These are phyloP conservation scores for Penicillium simplicissimum DNA, from an alignment of 495 filamentous ascomycete genomes.

Conservation along the genomic window DNA sequence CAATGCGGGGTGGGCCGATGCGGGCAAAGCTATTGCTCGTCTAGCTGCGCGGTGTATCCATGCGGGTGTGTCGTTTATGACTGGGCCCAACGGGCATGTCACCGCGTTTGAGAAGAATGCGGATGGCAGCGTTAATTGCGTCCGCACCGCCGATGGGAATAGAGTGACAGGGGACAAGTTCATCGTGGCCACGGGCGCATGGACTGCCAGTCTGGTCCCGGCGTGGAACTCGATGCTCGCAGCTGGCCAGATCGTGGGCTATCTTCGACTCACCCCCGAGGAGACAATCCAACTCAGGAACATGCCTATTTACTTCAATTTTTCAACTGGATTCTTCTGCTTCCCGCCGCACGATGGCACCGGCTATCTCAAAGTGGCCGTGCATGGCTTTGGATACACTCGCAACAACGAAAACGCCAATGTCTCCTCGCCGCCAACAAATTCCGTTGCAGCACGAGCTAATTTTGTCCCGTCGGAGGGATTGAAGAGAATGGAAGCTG, in stretches of 20 bases:
- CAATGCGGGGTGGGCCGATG: slow-evolving; percentile 74
- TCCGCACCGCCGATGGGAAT: slow-evolving; percentile 39
- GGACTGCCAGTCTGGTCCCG: slow-evolving; percentile 71
- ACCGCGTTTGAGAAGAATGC: slow-evolving; percentile 38
- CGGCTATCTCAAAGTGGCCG: slow-evolving; percentile 65
- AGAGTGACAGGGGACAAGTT: slow-evolving; percentile 63
- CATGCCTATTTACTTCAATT: slow-evolving; percentile 73
- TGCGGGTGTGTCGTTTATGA: slow-evolving; percentile 35
- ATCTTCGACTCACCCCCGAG: slow-evolving; percentile 62
- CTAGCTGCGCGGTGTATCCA: slow-evolving; percentile 42
- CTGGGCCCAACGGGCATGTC: slow-evolving; percentile 32
- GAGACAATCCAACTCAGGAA: slow-evolving; percentile 59
- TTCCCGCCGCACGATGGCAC: slow-evolving; percentile 60
- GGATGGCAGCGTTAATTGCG: slow-evolving; percentile 22
- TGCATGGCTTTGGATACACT: slow-evolving; percentile 75
- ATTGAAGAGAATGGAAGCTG: slow-evolving; percentile 52
- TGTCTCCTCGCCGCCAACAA: slow-evolving; percentile 29
- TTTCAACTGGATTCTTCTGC: slow-evolving; percentile 73
- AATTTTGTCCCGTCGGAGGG: slow-evolving; percentile 56
- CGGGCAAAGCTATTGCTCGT: slow-evolving; percentile 62
- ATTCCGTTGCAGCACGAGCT: slow-evolving; percentile 27
- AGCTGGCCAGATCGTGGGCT: slow-evolving; percentile 73
- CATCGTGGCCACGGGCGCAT: slow-evolving; percentile 79
- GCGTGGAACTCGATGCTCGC: slow-evolving; percentile 66
- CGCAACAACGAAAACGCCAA: slow-evolving; percentile 10